phyloP scores from a whole-genome alignment of 805 yeast genomes.

The Candida sphagnicola region DNA sequence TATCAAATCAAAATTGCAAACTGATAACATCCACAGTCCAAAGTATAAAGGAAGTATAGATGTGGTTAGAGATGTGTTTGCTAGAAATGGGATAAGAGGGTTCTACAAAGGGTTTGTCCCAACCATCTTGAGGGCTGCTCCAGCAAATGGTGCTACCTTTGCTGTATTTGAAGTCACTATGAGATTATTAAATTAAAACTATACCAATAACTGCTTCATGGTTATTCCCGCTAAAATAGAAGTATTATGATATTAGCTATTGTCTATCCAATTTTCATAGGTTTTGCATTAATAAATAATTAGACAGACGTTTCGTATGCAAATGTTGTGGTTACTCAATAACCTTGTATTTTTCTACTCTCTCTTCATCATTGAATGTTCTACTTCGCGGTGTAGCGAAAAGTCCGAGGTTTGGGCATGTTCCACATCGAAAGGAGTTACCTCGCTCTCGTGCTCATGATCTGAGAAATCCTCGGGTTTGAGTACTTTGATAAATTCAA shows the following conservation, averaged over 20 bases:
- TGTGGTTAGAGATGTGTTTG: constrained; percentile 53
- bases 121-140: constrained; percentile 93
- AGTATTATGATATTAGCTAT: background rate
- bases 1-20: constrained; percentile 82
- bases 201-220: background rate
- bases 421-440: background rate
- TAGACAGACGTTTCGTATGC: background rate
- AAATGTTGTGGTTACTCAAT: no score
- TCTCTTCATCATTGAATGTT: background rate
- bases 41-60: constrained; percentile 53
- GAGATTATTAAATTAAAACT: constrained; percentile 48
- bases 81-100: constrained; percentile 64
- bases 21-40: constrained; percentile 55
- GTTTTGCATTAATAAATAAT: background rate
- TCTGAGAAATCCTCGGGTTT: constrained; percentile 30
- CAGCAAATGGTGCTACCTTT: constrained; percentile 97
- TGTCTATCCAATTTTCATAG: background rate
- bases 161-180: constrained; percentile 88
- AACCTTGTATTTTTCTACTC: background rate
- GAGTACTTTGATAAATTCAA: constrained; percentile 35
- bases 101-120: constrained; percentile 91
- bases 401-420: constrained; percentile 2
- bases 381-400: background rate
- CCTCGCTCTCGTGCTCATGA: constrained; percentile 12
- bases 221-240: background rate